A percentile compares a stretch with the other conserved stretches of the same genome.
Conservation (phyloP, 257 asterid species). For the Penstemon davidsonii region DNA sequence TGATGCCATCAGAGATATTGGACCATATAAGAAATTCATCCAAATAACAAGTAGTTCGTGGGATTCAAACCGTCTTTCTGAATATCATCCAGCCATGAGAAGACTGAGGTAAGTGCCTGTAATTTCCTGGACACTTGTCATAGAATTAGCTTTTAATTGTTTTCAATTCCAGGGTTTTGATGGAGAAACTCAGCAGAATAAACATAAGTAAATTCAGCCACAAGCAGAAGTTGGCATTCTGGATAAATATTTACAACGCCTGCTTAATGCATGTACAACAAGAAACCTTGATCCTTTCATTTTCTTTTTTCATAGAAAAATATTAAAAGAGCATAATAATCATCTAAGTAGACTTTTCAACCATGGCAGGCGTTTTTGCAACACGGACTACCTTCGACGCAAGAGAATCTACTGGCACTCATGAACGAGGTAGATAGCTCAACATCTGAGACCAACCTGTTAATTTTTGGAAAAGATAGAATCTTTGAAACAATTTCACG, state of each 20-base stretch:
- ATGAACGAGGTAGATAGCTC: conserved; percentile 60
- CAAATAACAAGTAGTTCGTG: conserved; percentile 62
- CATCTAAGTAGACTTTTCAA: conserved; percentile 11
- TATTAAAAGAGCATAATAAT: not conserved
- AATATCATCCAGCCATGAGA: conserved; percentile 68
- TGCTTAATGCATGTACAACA: conserved; percentile 82
- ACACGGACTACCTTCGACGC: conserved; percentile 74
- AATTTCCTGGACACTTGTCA: conserved; percentile 10
- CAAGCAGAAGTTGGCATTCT: conserved; percentile 93
- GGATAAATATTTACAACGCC: conserved; percentile 86
- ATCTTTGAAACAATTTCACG: conserved; percentile 6
- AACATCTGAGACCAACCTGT: conserved; percentile 4
- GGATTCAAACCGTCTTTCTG: conserved; percentile 54
- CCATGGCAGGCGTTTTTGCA: conserved; percentile 74
- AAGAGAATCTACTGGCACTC: conserved; percentile 60
- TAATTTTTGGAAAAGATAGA: not conserved
- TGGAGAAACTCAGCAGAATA: conserved; percentile 68
- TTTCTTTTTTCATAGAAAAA: not conserved
- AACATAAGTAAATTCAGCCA: conserved; percentile 60
- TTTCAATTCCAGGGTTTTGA: conserved; percentile 52
- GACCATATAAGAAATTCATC: conserved; percentile 75
- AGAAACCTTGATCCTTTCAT: conserved; percentile 26
- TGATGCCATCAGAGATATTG: conserved; percentile 63
- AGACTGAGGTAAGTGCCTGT: conserved; percentile 57
- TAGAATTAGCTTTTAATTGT: not conserved